These are phyloP conservation scores for Brachypodium distachyon DNA, from an alignment of 202 grass and related monocot species.

Conservation along the genomic window DNA sequence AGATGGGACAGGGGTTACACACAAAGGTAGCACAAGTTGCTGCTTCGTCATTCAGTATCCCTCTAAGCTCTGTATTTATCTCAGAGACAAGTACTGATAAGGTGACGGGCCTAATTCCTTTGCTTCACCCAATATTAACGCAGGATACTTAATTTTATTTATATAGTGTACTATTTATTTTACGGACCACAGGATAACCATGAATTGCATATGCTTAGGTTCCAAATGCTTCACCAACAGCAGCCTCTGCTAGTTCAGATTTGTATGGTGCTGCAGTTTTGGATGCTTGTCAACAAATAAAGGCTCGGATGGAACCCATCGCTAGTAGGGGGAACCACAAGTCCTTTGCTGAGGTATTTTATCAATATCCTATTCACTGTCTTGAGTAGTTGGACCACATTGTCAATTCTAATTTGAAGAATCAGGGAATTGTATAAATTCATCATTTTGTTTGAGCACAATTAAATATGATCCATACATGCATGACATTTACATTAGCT, in stretches of 20 bases:
- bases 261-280: slow-evolving; percentile 93
- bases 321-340: slow-evolving; percentile 50
- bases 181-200: neutral
- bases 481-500: neutral
- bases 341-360: slow-evolving; percentile 85
- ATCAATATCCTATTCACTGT: slow-evolving; percentile 2
- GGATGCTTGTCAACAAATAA: slow-evolving; percentile 91
- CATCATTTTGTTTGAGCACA: neutral
- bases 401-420: neutral
- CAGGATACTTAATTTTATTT: too few relatives aligned
- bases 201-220: slow-evolving; percentile 42
- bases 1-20: slow-evolving; percentile 98
- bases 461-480: neutral
- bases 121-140: neutral
- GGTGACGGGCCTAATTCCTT: neutral
- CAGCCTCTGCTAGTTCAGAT: slow-evolving; percentile 94
- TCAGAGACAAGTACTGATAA: slow-evolving; percentile 90
- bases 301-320: slow-evolving; percentile 81
- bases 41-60: slow-evolving; percentile 74
- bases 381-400: neutral
- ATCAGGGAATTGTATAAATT: neutral
- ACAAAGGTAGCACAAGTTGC: slow-evolving; percentile 95
- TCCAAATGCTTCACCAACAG: slow-evolving; percentile 91
- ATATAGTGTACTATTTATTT: neutral
- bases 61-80: slow-evolving; percentile 86